These are phyloP conservation scores for Logfia minima DNA, from an alignment of 129 eudicot species.

Conservation along the genomic window DNA sequence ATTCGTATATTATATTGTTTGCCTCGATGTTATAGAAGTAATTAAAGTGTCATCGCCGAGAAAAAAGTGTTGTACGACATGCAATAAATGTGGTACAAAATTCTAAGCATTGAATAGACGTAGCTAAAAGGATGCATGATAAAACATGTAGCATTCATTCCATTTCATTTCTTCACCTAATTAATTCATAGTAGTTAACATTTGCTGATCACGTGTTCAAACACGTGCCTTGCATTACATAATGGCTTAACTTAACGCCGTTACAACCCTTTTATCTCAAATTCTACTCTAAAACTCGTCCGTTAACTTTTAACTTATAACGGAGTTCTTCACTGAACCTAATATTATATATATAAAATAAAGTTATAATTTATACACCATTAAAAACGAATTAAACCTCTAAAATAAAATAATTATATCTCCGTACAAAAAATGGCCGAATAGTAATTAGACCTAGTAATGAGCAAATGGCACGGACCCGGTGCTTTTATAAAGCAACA, in stretches of 20 bases:
- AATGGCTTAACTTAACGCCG: slow-evolving; percentile 22
- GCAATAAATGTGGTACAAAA: slow-evolving; percentile 32
- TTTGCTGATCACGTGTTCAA: slow-evolving; percentile 34
- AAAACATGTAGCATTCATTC: slow-evolving; percentile 52
- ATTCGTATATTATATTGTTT: background rate
- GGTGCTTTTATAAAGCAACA: slow-evolving; percentile 35
- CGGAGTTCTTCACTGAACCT: slow-evolving; percentile 28
- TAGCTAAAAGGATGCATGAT: slow-evolving; percentile 42
- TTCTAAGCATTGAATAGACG: slow-evolving; percentile 32
- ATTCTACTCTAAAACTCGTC: slow-evolving; percentile 25
- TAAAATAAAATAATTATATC: slow-evolving; percentile 17
- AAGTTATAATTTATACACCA: background rate
- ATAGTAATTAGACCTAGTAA: background rate
- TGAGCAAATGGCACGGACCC: slow-evolving; percentile 20
- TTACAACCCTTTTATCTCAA: slow-evolving; percentile 14
- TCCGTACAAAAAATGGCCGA: slow-evolving; percentile 43
- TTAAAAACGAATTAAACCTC: slow-evolving; percentile 20
- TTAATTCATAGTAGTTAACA: slow-evolving; percentile 36
- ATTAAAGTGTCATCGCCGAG: background rate
- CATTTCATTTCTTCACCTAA: slow-evolving; percentile 62
- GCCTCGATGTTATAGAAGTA: background rate
- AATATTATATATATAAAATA: slow-evolving; percentile 22
- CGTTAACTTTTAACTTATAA: slow-evolving; percentile 34
- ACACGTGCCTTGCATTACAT: slow-evolving; percentile 37
- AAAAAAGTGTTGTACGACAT: slow-evolving; percentile 10